Evolutionary conservation across 2,329 filamentous ascomycete genomes (phyloP), one percentile per base, ranked within the genome.

Genomic region (Aspergillus sp.): DNA sequence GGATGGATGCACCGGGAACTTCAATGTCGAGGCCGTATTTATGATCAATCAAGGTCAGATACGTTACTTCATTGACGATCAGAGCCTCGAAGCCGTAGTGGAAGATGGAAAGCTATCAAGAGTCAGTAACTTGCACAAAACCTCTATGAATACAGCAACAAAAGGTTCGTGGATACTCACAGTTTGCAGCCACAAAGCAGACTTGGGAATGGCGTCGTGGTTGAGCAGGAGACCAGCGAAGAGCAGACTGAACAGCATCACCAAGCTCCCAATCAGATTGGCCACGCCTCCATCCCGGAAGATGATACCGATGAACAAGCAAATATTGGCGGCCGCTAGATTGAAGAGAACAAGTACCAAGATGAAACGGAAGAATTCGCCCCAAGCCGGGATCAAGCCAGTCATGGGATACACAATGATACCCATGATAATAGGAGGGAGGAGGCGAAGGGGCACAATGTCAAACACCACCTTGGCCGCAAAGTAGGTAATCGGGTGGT

Each of bases 361-460:
- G 66, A 98, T 86, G 72, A 99, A 99, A 67, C 90, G 92, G 74
- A 94, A 85, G 77, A 99, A 99, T 72, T 97, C 90, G 2, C 85
- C 80, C 74, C 87, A 88, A 59, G 92, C 89, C 0, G 95, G 86
- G 21, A 96, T 89, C 13, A 99, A 82, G 2, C 95, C 95, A 0
- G 93, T 97, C 95, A 99, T 99, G 0, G 95, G 95, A 74, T 99
- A 99, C 21, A 99, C 87, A 63, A 99, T 98, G 30, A 91, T 87
- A 15, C 94, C 95, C 85, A 98, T 95, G 61, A 99, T 89, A 63
- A 98, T 90, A 0, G 95, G 95, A 5, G 95, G 95, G 51, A 99
- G 89, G 58, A 99, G 89, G 52, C 95, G 87, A n/a, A 99, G 83
- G 3, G 95, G 95, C 12, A 99, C 85, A 66, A 99, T 94, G 73